Base-by-base conservation (phyloP, 768 basidiomycete genomes). In the Heimioporus sp. region DNA sequence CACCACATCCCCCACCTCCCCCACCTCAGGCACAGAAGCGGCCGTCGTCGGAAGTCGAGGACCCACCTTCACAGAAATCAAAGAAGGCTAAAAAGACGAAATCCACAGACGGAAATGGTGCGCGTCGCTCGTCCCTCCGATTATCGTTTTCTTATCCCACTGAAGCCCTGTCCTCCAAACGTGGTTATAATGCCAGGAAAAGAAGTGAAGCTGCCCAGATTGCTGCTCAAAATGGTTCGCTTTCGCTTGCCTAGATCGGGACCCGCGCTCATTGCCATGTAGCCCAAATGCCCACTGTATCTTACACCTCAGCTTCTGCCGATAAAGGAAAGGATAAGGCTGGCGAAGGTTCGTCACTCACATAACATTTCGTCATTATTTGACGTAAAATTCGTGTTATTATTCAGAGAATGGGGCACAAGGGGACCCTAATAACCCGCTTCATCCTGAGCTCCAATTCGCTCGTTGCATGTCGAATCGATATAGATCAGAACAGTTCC, bases 381-480 rank as follows among this genome's bases (percentile, higher is more conserved):
- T 59, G 43, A 40, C 47, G 32, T 40, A 42, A 45, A 42, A 66
- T 56, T 41, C 58, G 71, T 69, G 62, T 62, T 45, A 63, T 74
- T 36, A 64, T 71, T 11, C 51, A 49, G 71, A 73, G 34, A 69
- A 66, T 20, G 61, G 65, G 10, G 55, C 46, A 12, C 53, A 64
- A 60, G 62, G 61, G 37, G 24, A 28, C 7, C 54, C 58, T 32
- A 73, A 68, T 20, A 46, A 61, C 20, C 64, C 73, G 2, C 69
- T 82, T 36, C 73, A 80, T 39, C 82, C 85, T 5, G 90, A 92
- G 62, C 72, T 86, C 21, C 90, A 92, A 52, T 84, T 82, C 54
- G 85, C 88, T 3, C 80, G 90, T 6, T 92, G 90, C 72, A 92
- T 92, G 90, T 90, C 89, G 0, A 86, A 82, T 60, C 79, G 86